Conservation (phyloP, 2,329 filamentous ascomycete genomes). For the Nemania serpens region DNA sequence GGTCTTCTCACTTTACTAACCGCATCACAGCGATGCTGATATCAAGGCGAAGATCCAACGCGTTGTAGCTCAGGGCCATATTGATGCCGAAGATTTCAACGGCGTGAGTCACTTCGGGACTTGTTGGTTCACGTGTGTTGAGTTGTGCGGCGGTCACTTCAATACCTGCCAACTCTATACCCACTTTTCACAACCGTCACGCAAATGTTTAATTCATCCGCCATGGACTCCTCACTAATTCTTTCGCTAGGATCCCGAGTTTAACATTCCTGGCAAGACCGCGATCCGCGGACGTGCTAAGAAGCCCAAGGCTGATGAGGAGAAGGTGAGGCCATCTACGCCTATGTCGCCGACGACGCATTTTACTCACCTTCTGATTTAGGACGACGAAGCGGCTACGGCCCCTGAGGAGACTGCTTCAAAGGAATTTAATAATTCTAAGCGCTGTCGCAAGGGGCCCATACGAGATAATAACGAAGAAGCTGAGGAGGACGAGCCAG, state of each 20-base stretch:
- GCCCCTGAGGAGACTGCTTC: slow-evolving; percentile 38
- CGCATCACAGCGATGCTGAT: slow-evolving; percentile 53
- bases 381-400: slow-evolving; percentile 34
- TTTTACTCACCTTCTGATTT: slow-evolving; percentile 16
- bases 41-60: slow-evolving; percentile 73
- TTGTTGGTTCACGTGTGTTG: neutral
- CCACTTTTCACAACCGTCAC: neutral
- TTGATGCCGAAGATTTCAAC: slow-evolving; percentile 85
- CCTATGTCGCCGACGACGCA: slow-evolving; percentile 1
- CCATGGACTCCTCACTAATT: slow-evolving; percentile 15
- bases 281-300: slow-evolving; percentile 61
- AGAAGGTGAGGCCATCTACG: slow-evolving; percentile 37
- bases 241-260: slow-evolving; percentile 67
- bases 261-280: slow-evolving; percentile 69
- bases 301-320: slow-evolving; percentile 44
- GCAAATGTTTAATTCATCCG: slow-evolving; percentile 2
- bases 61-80: slow-evolving; percentile 76
- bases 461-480: slow-evolving; percentile 36
- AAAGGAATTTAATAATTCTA: slow-evolving; percentile 38
- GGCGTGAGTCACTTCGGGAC: slow-evolving; percentile 63
- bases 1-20: slow-evolving; percentile 7
- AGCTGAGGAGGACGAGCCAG: slow-evolving; percentile 15
- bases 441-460: slow-evolving; percentile 46
- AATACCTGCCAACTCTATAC: neutral
- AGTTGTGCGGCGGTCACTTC: neutral